phyloP scores from a whole-genome alignment of 2,329 filamentous ascomycete species.

The Neoarthrinium moseri region DNA sequence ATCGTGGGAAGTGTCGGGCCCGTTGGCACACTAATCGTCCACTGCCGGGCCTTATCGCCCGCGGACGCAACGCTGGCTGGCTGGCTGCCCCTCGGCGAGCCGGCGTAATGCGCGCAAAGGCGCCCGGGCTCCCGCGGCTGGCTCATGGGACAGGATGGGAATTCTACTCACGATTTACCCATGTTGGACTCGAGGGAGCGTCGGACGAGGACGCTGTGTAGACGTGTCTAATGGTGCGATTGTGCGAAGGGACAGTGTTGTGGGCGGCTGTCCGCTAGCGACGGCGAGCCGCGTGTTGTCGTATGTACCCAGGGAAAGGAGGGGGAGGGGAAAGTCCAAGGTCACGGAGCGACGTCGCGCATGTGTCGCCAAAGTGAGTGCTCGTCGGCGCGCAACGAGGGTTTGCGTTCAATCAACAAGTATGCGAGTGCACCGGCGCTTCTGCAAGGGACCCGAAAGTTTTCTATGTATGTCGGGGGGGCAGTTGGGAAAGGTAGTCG shows the following conservation, averaged over 20 bases:
- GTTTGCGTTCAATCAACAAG: too few species aligned
- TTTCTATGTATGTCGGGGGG: too few species aligned
- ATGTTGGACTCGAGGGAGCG: constrained; percentile 19
- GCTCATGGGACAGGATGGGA: background rate
- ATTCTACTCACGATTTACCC: constrained; percentile 6
- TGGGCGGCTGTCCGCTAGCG: background rate
- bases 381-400: too few species aligned
- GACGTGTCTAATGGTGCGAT: background rate
- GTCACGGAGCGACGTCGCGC: too few species aligned
- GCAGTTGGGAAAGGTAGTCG: too few species aligned
- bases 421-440: too few species aligned
- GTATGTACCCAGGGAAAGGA: background rate
- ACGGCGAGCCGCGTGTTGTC: too few species aligned
- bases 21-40: too few species aligned
- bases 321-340: background rate
- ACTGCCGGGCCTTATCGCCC: too few species aligned
- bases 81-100: background rate
- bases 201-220: background rate
- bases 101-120: background rate
- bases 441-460: too few species aligned
- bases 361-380: too few species aligned
- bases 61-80: too few species aligned
- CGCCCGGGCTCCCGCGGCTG: background rate
- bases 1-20: background rate
- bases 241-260: background rate